Evolutionary conservation across 768 basidiomycete species (phyloP), one percentile per base, ranked within the genome.

Genomic region (Omphalotus guepiniiformis): DNA sequence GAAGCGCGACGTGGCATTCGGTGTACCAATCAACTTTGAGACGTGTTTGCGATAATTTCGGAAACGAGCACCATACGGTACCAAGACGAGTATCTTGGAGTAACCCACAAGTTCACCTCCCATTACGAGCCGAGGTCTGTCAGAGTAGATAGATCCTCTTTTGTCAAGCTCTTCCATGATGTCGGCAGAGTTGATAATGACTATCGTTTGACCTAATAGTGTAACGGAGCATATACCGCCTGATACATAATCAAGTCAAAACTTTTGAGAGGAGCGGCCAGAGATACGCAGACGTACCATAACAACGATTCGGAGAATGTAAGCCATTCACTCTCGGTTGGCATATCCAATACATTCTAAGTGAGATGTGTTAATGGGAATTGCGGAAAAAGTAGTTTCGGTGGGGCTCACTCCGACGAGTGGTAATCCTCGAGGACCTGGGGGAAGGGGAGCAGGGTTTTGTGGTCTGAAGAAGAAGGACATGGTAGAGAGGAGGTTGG

Each of bases 21-120:
- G 54, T n/a, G 61, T 54, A 2, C 76, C 76, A 41, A 78, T 59
- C 25, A 67, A 60, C 19, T 64, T 66, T 12, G 71, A 61, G 47
- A 78, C 69, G 23, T 72, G 58, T 47, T 71, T 73, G 32, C 75
- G 70, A 51, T 68, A 76, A 3, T 59, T 62, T 15, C 74, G 67
- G 49, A 73, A 73, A 3, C 69, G 69, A 0, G 64, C 35, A 18
- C 74, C 74, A 35, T 77, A 76, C 1, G 59, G 65, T 12, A 70
- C 55, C 4, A 78, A 61, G 12, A 74, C 75, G n/a, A 76, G 60
- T 0, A 71, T 74, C 27, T 75, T 62, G n/a, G 53, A 55, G 47
- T 76, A 78, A 11, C 76, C 78, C 1, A 74, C 58, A 2, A 79
- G 63, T 51, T 77, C 74, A 1, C 77, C 75, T 6, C 70, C 73